A percentile compares a stretch with the other conserved stretches of the same genome.
Conservation (phyloP, 495 filamentous ascomycete species). For the Lasiosphaeris hirsuta region DNA sequence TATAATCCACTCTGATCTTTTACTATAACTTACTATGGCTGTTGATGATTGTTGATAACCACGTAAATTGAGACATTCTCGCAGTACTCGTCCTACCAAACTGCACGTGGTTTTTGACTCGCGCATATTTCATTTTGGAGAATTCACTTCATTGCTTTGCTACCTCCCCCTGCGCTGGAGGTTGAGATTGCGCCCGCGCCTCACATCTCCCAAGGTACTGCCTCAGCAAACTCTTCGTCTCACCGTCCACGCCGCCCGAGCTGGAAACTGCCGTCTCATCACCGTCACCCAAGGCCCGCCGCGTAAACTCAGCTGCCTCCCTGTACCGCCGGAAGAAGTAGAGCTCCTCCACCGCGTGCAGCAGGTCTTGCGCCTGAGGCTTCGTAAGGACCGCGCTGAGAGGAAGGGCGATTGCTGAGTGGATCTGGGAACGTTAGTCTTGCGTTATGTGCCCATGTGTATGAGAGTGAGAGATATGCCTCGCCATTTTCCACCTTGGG, state of each 20-base stretch:
- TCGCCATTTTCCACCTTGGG: conserved; percentile 48
- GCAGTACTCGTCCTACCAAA: not conserved
- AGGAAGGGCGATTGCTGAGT: conserved; percentile 39
- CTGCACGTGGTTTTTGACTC: not conserved
- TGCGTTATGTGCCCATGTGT: not conserved
- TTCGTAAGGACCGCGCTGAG: conserved; percentile 30
- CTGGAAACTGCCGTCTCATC: conserved; percentile 7
- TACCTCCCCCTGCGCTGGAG: too few species aligned
- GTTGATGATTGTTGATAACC: not conserved
- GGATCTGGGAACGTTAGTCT: conserved; percentile 31
- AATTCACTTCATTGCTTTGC: not conserved
- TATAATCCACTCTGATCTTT: not conserved
- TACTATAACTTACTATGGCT: not conserved
- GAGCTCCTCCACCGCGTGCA: conserved; percentile 55
- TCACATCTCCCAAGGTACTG: conserved; percentile 37
- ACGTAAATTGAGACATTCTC: not conserved
- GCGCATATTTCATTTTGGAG: not conserved
- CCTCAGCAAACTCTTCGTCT: conserved; percentile 31
- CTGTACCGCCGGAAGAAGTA: conserved; percentile 51
- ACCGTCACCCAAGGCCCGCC: conserved; percentile 27
- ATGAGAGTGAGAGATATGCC: conserved; percentile 19
- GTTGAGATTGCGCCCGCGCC: conserved; percentile 5
- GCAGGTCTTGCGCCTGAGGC: conserved; percentile 42
- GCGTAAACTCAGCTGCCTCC: conserved; percentile 38
- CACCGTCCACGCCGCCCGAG: conserved; percentile 28